Evolutionary conservation across 2,329 filamentous ascomycete genomes (phyloP).

Genomic region (Colletotrichum gloeosporioides): DNA sequence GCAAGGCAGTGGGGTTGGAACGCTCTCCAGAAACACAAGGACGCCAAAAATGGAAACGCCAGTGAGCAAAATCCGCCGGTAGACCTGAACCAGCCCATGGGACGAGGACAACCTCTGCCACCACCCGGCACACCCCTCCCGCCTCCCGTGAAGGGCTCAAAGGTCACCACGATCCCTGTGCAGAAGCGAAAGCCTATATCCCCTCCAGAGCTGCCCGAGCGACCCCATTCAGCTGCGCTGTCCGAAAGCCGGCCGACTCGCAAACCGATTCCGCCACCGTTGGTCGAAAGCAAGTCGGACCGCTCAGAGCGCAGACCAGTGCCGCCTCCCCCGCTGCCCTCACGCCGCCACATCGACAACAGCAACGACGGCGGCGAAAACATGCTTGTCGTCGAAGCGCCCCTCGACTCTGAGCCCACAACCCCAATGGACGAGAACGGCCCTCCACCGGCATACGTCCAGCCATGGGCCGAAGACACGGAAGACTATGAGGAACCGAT

Average conservation of each 20-base stretch:
- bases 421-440: slow-evolving; percentile 49
- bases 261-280: slow-evolving; percentile 60
- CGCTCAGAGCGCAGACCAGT: slow-evolving; percentile 31
- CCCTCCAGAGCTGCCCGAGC: slow-evolving; percentile 29
- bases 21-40: slow-evolving; percentile 57
- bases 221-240: slow-evolving; percentile 11
- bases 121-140: slow-evolving; percentile 83
- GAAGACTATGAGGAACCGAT: neutral
- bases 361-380: slow-evolving; percentile 48
- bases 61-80: slow-evolving; percentile 32
- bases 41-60: slow-evolving; percentile 34
- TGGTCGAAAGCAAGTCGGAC: slow-evolving; percentile 6
- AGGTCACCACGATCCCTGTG: slow-evolving; percentile 60
- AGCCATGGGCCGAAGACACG: slow-evolving; percentile 10
- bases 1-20: slow-evolving; percentile 66
- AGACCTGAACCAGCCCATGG: slow-evolving; percentile 72
- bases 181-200: slow-evolving; percentile 71
- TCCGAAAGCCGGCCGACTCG: slow-evolving; percentile 21
- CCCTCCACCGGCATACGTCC: neutral
- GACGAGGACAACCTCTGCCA: slow-evolving; percentile 80
- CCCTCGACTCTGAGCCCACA: slow-evolving; percentile 64
- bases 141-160: slow-evolving; percentile 65
- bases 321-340: slow-evolving; percentile 55
- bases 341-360: slow-evolving; percentile 42
- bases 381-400: slow-evolving; percentile 70